A percentile compares a stretch with the other conserved stretches of the same genome.
Conservation (phyloP, 495 filamentous ascomycete genomes). For the Penicillium paxilli region DNA sequence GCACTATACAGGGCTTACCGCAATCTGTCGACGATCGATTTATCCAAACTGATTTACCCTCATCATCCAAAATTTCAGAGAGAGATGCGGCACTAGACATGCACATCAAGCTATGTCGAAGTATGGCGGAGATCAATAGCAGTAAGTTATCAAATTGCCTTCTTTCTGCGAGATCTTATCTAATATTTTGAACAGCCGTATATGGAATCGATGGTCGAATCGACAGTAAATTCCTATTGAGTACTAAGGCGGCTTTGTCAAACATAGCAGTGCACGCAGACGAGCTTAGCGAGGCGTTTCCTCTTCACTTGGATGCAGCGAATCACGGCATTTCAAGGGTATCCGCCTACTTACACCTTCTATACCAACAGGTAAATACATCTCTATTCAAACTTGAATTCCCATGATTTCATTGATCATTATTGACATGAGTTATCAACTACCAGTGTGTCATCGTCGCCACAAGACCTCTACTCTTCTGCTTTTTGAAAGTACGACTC, state of each 20-base stretch:
- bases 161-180: neutral
- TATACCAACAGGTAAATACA: too few species aligned
- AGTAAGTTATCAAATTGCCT: slow-evolving; percentile 30
- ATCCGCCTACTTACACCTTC: slow-evolving; percentile 45
- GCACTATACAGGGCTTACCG: slow-evolving; percentile 44
- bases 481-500: slow-evolving; percentile 37
- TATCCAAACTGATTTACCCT: slow-evolving; percentile 33
- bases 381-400: too few species aligned
- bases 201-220: slow-evolving; percentile 44
- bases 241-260: slow-evolving; percentile 40
- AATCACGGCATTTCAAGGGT: slow-evolving; percentile 37
- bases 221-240: slow-evolving; percentile 38
- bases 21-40: slow-evolving; percentile 39
- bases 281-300: slow-evolving; percentile 35
- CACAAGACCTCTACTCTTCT: slow-evolving; percentile 40
- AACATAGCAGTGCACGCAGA: slow-evolving; percentile 39
- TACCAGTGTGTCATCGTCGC: slow-evolving; percentile 46
- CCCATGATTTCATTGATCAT: too few species aligned
- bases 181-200: slow-evolving; percentile 25
- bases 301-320: slow-evolving; percentile 31
- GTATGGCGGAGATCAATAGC: slow-evolving; percentile 40
- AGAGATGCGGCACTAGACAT: slow-evolving; percentile 36
- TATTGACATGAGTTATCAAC: too few species aligned
- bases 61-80: slow-evolving; percentile 33
- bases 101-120: slow-evolving; percentile 43